Percentiles rank a stretch among this genome's conserved stretches.
Evolutionary conservation across 805 yeast species (phyloP).

Genomic region (Yarrowia bubula): DNA sequence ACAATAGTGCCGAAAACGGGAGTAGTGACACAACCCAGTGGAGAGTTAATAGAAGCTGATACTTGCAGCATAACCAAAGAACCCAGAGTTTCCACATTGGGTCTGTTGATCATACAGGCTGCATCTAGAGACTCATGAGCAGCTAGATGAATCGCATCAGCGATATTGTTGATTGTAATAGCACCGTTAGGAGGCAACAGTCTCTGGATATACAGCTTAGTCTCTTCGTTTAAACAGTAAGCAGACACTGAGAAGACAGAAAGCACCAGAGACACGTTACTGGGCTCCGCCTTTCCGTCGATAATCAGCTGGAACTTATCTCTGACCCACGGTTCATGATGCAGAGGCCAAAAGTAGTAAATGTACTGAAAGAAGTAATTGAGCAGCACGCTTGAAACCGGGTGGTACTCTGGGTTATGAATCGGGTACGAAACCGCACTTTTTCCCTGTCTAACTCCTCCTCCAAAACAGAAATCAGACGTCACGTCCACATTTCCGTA

Average conservation of each 20-base stretch:
- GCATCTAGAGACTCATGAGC: conserved; percentile 7
- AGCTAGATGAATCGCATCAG: neutral
- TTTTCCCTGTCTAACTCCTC: neutral
- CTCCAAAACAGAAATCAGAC: conserved; percentile 8
- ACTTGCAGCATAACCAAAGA: conserved; percentile 13
- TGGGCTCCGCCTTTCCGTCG: neutral
- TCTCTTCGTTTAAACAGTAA: neutral
- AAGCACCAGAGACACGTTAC: neutral
- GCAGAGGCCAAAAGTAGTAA: conserved; percentile 23
- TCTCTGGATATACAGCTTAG: neutral
- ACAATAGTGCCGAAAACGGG: conserved; percentile 35
- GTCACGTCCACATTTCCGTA: conserved; percentile 20
- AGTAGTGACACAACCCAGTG: conserved; percentile 21
- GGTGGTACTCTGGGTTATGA: conserved; percentile 9
- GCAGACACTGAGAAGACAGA: conserved; percentile 12
- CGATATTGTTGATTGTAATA: neutral
- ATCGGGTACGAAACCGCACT: neutral
- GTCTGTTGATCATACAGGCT: conserved; percentile 3
- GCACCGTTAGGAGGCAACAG: neutral
- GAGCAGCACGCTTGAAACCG: conserved; percentile 9
- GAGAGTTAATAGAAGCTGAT: neutral
- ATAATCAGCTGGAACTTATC: conserved; percentile 16
- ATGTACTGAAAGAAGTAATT: conserved; percentile 22
- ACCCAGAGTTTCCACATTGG: conserved; percentile 21
- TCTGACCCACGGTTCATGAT: conserved; percentile 23